Conservation (phyloP, 2,329 filamentous ascomycete genomes). For the Xylariaceae sp. region DNA sequence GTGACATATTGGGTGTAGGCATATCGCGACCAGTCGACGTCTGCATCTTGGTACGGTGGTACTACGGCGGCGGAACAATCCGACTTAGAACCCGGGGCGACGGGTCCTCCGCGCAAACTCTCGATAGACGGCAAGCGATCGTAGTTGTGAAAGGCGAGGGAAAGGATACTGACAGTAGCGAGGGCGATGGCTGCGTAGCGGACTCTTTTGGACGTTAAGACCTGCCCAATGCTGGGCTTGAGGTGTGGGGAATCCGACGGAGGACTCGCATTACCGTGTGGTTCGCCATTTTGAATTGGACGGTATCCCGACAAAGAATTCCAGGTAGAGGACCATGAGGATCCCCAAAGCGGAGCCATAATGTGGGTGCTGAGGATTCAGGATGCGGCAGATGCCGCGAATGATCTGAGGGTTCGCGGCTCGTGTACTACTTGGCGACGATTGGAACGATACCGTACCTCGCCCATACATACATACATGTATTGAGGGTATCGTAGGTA, state of each 20-base stretch:
- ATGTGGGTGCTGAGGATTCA: conserved; percentile 1
- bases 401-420: background rate
- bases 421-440: no score
- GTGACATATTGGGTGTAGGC: conserved; percentile 56
- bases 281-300: conserved; percentile 28
- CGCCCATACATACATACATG: no score
- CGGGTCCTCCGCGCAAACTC: conserved; percentile 26
- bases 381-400: background rate
- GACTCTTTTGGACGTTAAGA: conserved; percentile 41
- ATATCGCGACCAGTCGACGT: conserved; percentile 47
- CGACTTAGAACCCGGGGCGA: conserved; percentile 12
- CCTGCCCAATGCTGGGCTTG: conserved; percentile 40
- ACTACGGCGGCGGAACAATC: conserved; percentile 30
- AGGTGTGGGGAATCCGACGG: conserved; percentile 32
- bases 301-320: conserved; percentile 32
- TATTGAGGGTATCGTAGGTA: no score
- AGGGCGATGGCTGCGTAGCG: conserved; percentile 34
- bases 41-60: conserved; percentile 25
- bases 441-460: no score
- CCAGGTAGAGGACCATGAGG: conserved; percentile 35
- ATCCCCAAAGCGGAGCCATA: conserved; percentile 38
- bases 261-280: conserved; percentile 14
- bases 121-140: conserved; percentile 35
- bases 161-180: conserved; percentile 30
- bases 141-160: conserved; percentile 36